A percentile compares a stretch with the other conserved stretches of the same genome.
Conservation (phyloP, 768 basidiomycete genomes). For the Lactifluus piperatus region DNA sequence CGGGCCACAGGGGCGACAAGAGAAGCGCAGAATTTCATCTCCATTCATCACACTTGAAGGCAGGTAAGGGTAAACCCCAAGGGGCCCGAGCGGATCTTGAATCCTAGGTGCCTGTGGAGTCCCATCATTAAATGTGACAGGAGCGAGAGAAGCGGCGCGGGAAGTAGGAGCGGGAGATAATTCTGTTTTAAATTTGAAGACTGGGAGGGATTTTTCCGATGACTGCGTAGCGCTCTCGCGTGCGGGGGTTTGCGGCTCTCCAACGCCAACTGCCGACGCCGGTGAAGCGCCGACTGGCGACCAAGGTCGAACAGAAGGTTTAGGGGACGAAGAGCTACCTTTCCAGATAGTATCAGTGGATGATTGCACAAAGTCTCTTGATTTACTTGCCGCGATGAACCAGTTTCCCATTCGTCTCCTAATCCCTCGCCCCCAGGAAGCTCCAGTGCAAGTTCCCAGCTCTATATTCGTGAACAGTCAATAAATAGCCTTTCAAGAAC, state of each 20-base stretch:
- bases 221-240: not conserved
- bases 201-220: not conserved
- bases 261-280: not conserved
- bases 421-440: not conserved
- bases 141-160: not conserved
- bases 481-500: not conserved
- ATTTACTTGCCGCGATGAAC: conserved; percentile 1
- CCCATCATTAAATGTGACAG: not conserved
- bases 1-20: conserved; percentile 59
- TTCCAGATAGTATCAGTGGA: not conserved
- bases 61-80: conserved; percentile 42
- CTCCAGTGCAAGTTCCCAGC: conserved; percentile 5
- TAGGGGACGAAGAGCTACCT: not conserved
- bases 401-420: not conserved
- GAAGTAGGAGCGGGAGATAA: not conserved
- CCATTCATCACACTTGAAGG: conserved; percentile 32
- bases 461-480: not conserved
- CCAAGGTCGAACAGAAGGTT: not conserved
- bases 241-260: not conserved
- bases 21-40: conserved; percentile 36
- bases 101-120: not conserved
- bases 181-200: not conserved
- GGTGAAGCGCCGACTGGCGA: not conserved
- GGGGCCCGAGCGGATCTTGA: conserved; percentile 28
- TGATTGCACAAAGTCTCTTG: not conserved